These are phyloP conservation scores for Fusarium virguliforme DNA, from an alignment of 2,329 filamentous ascomycete genomes.

Conservation along the genomic window DNA sequence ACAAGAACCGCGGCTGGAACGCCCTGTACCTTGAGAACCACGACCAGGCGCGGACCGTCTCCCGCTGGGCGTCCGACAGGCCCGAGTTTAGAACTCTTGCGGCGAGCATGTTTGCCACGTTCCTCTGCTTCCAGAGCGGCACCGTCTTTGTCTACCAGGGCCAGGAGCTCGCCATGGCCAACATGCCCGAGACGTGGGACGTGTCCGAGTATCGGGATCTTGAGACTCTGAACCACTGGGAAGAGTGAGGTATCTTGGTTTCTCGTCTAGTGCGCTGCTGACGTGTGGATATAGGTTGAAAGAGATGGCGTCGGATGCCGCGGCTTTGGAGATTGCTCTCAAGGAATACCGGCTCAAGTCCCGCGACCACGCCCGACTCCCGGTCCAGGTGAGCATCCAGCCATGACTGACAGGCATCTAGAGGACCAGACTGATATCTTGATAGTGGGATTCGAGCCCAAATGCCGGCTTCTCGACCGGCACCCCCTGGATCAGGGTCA, in stretches of 20 bases:
- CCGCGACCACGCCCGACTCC: constrained; percentile 35
- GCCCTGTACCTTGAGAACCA: constrained; percentile 77
- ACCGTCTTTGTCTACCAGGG: constrained; percentile 74
- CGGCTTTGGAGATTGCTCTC: constrained; percentile 25
- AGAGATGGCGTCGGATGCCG: not conserved
- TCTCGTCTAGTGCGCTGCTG: not conserved
- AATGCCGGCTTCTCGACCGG: constrained; percentile 39
- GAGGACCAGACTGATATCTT: not conserved
- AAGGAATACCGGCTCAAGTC: constrained; percentile 40
- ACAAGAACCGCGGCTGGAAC: constrained; percentile 68
- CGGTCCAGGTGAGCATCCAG: constrained; percentile 27
- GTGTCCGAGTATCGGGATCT: constrained; percentile 61
- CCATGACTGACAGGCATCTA: not conserved
- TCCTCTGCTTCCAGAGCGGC: constrained; percentile 57
- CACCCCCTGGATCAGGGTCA: constrained; percentile 41
- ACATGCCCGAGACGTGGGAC: constrained; percentile 65
- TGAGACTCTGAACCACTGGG: constrained; percentile 40
- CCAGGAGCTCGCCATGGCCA: constrained; percentile 73
- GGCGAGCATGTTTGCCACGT: constrained; percentile 70
- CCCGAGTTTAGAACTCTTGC: constrained; percentile 52
- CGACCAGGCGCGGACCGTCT: constrained; percentile 71
- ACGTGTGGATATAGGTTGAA: constrained; percentile 14
- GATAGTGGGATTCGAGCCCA: constrained; percentile 30
- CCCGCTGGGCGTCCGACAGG: constrained; percentile 58
- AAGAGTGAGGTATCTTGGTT: constrained; percentile 22